Conservation (phyloP, 2,329 filamentous ascomycete genomes). For the Leptographium flavum region DNA sequence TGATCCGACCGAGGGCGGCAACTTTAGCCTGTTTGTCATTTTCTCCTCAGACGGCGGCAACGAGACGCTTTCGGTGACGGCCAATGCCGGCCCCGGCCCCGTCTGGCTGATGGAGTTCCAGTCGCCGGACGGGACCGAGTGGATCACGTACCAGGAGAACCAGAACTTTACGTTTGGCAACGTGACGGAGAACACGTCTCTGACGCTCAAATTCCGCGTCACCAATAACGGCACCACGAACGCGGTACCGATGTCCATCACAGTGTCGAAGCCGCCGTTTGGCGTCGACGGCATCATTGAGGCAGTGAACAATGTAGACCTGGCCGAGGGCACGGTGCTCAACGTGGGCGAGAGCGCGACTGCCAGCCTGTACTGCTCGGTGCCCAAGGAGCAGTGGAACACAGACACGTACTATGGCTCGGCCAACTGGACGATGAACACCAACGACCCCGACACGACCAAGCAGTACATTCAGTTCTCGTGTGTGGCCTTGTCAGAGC, state of each 20-base stretch:
- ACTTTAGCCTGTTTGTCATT: constrained; percentile 32
- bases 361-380: constrained; percentile 38
- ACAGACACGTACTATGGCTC: constrained; percentile 31
- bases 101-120: constrained; percentile 40
- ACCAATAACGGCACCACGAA: constrained; percentile 37
- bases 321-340: constrained; percentile 40
- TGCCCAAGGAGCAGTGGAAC: constrained; percentile 43
- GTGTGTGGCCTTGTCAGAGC: constrained; percentile 36
- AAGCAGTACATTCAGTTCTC: constrained; percentile 38
- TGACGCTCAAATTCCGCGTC: constrained; percentile 33
- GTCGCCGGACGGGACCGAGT: constrained; percentile 31
- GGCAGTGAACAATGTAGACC: constrained; percentile 39
- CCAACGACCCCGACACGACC: constrained; percentile 34
- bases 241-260: constrained; percentile 35
- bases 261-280: constrained; percentile 47
- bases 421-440: constrained; percentile 42
- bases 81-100: constrained; percentile 32
- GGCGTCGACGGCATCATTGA: constrained; percentile 38
- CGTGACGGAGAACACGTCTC: constrained; percentile 35
- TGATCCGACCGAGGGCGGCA: constrained; percentile 28
- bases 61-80: constrained; percentile 31
- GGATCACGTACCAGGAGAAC: constrained; percentile 30
- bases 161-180: constrained; percentile 39
- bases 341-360: constrained; percentile 33
- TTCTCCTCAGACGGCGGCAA: constrained; percentile 34